Conservation (phyloP, 768 basidiomycete species). For the Trametes maxima region DNA sequence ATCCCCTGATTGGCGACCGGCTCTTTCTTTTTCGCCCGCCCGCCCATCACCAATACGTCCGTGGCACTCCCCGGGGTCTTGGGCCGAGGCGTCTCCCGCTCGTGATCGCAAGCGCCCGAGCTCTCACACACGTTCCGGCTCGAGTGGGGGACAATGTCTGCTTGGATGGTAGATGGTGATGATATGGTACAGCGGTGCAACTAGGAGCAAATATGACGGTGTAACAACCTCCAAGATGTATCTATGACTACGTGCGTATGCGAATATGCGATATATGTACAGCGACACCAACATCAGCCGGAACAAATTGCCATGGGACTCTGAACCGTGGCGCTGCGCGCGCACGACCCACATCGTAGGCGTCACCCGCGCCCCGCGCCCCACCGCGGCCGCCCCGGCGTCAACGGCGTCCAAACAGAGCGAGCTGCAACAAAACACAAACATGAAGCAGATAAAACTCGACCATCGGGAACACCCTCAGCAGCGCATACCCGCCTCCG, state of each 20-base stretch:
- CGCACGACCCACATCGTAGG: not conserved
- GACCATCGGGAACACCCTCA: slow-evolving; percentile 23
- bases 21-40: not conserved
- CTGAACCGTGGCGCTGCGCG: slow-evolving; percentile 1
- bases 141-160: too few relatives aligned
- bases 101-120: too few relatives aligned
- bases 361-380: not conserved
- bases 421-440: slow-evolving; percentile 30
- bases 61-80: not conserved
- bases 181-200: not conserved
- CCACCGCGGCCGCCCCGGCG: not conserved
- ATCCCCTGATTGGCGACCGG: slow-evolving; percentile 13
- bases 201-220: not conserved
- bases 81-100: too few relatives aligned
- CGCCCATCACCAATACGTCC: not conserved
- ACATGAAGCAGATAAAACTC: slow-evolving; percentile 33
- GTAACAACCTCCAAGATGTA: slow-evolving; percentile 2
- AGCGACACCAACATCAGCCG: slow-evolving; percentile 4
- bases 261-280: not conserved
- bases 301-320: slow-evolving; percentile 18
- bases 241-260: slow-evolving; percentile 6
- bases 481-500: slow-evolving; percentile 27
- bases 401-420: slow-evolving; percentile 21
- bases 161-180: not conserved
- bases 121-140: too few relatives aligned